phyloP scores from a whole-genome alignment of 768 basidiomycete genomes.

The Boletus rubropictus region DNA sequence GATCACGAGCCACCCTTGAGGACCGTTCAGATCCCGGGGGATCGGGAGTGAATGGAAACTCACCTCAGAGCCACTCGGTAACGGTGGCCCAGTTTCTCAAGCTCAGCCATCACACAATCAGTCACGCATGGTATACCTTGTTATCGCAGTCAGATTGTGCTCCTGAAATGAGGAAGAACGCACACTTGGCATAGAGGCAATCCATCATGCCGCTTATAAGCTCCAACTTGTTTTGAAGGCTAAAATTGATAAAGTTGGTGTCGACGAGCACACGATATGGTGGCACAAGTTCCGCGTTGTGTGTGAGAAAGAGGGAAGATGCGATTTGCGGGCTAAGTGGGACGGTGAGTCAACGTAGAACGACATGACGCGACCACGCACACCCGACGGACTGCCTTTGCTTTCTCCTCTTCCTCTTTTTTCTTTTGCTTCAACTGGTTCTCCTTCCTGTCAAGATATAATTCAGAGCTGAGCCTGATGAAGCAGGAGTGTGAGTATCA shows the following conservation, averaged over 20 bases:
- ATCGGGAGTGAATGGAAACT: conserved; percentile 23
- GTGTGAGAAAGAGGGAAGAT: conserved; percentile 90
- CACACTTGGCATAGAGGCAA: conserved; percentile 95
- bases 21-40: conserved; percentile 4
- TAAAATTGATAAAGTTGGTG: conserved; percentile 99
- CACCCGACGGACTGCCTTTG: conserved; percentile 73
- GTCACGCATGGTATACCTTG: conserved; percentile 98
- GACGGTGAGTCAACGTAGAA: not conserved
- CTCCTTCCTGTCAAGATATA: conserved; percentile 63
- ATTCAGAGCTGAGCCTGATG: not conserved
- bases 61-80: conserved; percentile 93
- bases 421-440: conserved; percentile 87
- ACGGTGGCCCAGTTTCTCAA: conserved; percentile 94
- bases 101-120: conserved; percentile 96
- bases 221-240: conserved; percentile 95
- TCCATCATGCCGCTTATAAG: conserved; percentile 99
- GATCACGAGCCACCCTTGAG: conserved; percentile 90
- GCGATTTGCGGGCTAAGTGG: conserved; percentile 67
- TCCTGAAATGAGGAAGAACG: conserved; percentile 16
- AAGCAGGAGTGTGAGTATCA: conserved; percentile 25
- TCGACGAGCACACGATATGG: conserved; percentile 97
- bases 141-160: conserved; percentile 4
- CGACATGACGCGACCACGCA: conserved; percentile 36
- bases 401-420: conserved; percentile 76
- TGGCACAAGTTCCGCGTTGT: conserved; percentile 92